Evolutionary conservation across 352 stramenopile genomes (phyloP).

Genomic region (Bremia lactucae): DNA sequence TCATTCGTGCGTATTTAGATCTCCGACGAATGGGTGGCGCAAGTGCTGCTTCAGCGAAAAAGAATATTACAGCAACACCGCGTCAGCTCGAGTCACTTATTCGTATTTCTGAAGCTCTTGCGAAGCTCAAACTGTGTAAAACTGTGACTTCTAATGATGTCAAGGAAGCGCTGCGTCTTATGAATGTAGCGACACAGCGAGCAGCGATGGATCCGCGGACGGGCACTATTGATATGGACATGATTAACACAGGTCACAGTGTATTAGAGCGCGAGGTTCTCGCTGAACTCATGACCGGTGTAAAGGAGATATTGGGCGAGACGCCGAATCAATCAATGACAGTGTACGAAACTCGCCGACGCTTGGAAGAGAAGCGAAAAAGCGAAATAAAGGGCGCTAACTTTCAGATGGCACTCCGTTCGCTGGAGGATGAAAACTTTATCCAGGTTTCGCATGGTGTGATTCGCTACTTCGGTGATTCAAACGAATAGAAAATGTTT

Average conservation of each 20-base stretch:
- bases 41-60: slow-evolving; percentile 53
- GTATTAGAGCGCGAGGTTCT: slow-evolving; percentile 82
- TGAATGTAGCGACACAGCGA: slow-evolving; percentile 95
- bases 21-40: slow-evolving; percentile 65
- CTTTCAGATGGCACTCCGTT: slow-evolving; percentile 81
- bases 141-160: slow-evolving; percentile 80
- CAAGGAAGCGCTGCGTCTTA: slow-evolving; percentile 91
- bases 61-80: slow-evolving; percentile 97
- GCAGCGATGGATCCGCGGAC: slow-evolving; percentile 96
- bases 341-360: slow-evolving; percentile 77
- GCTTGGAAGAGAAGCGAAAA: slow-evolving; percentile 81
- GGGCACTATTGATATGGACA: slow-evolving; percentile 99
- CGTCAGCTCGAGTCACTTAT: slow-evolving; percentile 98
- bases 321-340: slow-evolving; percentile 58
- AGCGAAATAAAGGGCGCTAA: slow-evolving; percentile 69
- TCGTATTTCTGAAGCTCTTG: slow-evolving; percentile 94
- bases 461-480: slow-evolving; percentile 60
- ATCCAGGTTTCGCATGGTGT: slow-evolving; percentile 88
- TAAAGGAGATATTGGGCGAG: slow-evolving; percentile 52
- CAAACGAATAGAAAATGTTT: slow-evolving; percentile 13
- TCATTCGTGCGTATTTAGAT: slow-evolving; percentile 92
- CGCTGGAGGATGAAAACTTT: slow-evolving; percentile 87
- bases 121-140: slow-evolving; percentile 88
- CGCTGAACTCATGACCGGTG: slow-evolving; percentile 34
- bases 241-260: slow-evolving; percentile 93